Base-by-base conservation (phyloP, 768 basidiomycete genomes). In the Lentinula detonsa region DNA sequence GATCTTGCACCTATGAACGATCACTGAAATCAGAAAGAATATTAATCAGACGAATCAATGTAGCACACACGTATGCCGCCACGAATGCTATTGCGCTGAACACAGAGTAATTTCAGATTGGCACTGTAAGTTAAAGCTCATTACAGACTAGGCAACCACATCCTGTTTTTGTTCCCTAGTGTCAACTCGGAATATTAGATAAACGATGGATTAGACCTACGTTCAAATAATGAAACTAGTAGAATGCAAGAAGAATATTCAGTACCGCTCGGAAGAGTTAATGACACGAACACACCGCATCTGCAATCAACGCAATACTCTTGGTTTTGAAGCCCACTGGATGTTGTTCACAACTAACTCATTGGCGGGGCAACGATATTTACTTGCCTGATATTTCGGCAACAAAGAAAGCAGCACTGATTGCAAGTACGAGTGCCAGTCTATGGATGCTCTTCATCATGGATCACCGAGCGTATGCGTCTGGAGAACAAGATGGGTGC, bases 151-250 rank as follows among this genome's bases (percentile, higher is more conserved):
- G 60, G 79, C 75, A 15, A 81, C 77, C 43, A 80, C 76, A 67
- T 81, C 78, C 78, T 80, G 60, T 6, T 9, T 33, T 40, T 23
- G 40, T 31, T 21, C 15, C 33, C 34, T n/a, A 34, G 2, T 57
- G 52, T 35, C 60, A 56, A 28, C 39, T 43, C 48, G 33, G n/a
- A 37, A 54, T 62, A 55, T 63, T 33, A 39, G 59, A 21, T 62
- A 15, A 15, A 23, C 5, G 16, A 61, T 31, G 62, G 42, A 33
- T 21, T 49, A 23, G 37, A 68, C 76, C 63, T 67, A 81, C 81
- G 70, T 81, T 83, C 8, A 83, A 65, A 67, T 83, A 83, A 71
- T 83, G 83, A 65, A 83, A 83, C 81, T 83, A 61, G 23, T 52
- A 45, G 64, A 23, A 53, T 49, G 61, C 62, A 55, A 35, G 34